Base-by-base conservation (phyloP, 352 stramenopile species). In the Peronospora tabacina region DNA sequence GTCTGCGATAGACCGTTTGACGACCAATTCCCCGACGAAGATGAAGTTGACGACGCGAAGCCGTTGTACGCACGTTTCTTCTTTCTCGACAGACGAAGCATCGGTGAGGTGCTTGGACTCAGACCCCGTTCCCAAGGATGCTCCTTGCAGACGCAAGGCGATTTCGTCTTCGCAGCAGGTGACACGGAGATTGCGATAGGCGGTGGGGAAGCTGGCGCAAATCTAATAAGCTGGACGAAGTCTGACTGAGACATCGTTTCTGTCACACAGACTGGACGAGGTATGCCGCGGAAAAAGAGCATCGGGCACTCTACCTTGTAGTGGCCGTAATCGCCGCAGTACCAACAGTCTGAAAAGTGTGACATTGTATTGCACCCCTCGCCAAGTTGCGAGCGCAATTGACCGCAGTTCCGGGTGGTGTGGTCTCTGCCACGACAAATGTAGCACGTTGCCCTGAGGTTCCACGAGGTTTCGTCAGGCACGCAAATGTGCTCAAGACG, bases 241-340 rank as follows among this genome's bases (percentile, higher is more conserved):
- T 12, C 30, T 47, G 22, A 39, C 19, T 47, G 36, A 49, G 50
- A 38, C 10, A 30, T 42, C 52, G 15, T 13, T 58, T 65, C 55
- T 49, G 50, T 16, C 19, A 44, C 19, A 13, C 72, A 54, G 5
- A 43, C 12, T n/a, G 63, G 65, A 26, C 58, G 44, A 38, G 72
- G 70, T 24, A 83, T 83, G 33, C 72, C 49, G 3, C 62, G 70
- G 44, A 81, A 83, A 15, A 68, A 76, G 15, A 81, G 68, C 65
- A 87, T 79, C 15, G 79, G 80, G 39, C 76, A 90, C 49, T 76
- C 65, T 15, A 70, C 68, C 58, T 90, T 90, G 50, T 82, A 82
- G 49, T 90, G 80, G 0, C 77, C 76, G 15, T 70, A 63, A 32
- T 77, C 71, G 5, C 80, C 80, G 35, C 80, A 90, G 42, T 90